Base-by-base conservation (phyloP, 1,284 basidiomycete genomes). In the Abortiporus biennis region DNA sequence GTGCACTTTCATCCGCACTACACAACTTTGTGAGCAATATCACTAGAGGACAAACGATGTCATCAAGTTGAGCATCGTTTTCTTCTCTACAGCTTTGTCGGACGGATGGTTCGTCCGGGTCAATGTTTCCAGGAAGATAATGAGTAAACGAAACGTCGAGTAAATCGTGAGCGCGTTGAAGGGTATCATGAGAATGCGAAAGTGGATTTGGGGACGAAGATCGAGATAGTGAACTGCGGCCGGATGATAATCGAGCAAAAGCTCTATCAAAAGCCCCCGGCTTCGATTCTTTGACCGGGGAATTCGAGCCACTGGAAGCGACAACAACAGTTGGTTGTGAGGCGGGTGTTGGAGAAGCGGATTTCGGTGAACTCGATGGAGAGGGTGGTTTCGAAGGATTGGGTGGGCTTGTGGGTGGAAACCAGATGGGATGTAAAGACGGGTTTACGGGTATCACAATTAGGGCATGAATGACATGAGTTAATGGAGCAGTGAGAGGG, bases 21-120 rank as follows among this genome's bases (percentile, higher is more conserved):
- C 81, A 86, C 19, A 89, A 61, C 45, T 84, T 76, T 1, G 80
- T 76, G 36, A 93, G 62, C 17, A 95, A 72, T 9, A 91, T 64
- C 9, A 85, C 69, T 11, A 93, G 66, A 1, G 92, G 92, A 2
- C 79, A 71, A 19, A 92, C 64, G 0, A 82, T 57, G 42, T 94
- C 90, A 53, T 95, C 92, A 25, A 93, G 59, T 12, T 74, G 63
- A 36, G 63, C 66, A 22, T 78, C 72, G 12, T 61, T 64, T 49
- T 77, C 80, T 42, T 53, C 59, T 54, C 63, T 71, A 50, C 63
- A 72, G 16, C 65, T 63, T 40, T 72, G 66, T 30, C 78, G 73
- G 20, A 88, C 75, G 37, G 65, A 66, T 5, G 63, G 45, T 46
- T 84, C 78, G 52, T 90, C 86, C 0, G 78, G 71, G 39, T 85